Percentiles rank a stretch among this genome's conserved stretches.
Conservation (phyloP, 2,329 filamentous ascomycete genomes). For the Epichloe scottii region DNA sequence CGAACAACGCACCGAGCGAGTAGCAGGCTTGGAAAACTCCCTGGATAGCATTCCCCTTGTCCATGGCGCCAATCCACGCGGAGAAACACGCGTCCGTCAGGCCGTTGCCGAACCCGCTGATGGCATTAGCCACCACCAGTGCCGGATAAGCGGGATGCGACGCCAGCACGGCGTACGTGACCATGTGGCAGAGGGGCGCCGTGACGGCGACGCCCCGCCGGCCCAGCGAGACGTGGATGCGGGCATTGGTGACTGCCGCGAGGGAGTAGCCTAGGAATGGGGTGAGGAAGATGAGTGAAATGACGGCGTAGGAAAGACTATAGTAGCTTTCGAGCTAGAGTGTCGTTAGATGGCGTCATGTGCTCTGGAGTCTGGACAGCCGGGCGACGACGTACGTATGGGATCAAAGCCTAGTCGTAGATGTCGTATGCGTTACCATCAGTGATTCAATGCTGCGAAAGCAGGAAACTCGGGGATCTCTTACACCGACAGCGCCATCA, state of each 20-base stretch:
- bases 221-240: constrained; percentile 46
- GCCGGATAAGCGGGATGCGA: constrained; percentile 53
- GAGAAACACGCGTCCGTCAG: constrained; percentile 41
- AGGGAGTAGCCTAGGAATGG: constrained; percentile 51
- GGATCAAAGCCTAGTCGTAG: constrained; percentile 17
- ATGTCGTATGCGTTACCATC: too few relatives aligned
- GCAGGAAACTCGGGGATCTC: constrained; percentile 9
- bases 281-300: constrained; percentile 52
- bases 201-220: constrained; percentile 55
- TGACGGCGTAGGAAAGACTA: constrained; percentile 42
- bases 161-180: constrained; percentile 47
- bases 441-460: background rate
- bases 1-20: constrained; percentile 49
- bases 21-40: constrained; percentile 56
- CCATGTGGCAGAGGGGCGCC: constrained; percentile 45
- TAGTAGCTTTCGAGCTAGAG: constrained; percentile 48
- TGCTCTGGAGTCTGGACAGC: too few relatives aligned
- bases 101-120: constrained; percentile 57
- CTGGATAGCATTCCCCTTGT: constrained; percentile 53
- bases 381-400: constrained; percentile 18
- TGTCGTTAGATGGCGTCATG: too few relatives aligned
- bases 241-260: constrained; percentile 48
- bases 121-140: constrained; percentile 46
- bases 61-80: constrained; percentile 49
- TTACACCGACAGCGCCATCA: constrained; percentile 47